A percentile compares a stretch with the other conserved stretches of the same genome.
Conservation (phyloP, 1,284 basidiomycete genomes). For the Wallemia mellicola region DNA sequence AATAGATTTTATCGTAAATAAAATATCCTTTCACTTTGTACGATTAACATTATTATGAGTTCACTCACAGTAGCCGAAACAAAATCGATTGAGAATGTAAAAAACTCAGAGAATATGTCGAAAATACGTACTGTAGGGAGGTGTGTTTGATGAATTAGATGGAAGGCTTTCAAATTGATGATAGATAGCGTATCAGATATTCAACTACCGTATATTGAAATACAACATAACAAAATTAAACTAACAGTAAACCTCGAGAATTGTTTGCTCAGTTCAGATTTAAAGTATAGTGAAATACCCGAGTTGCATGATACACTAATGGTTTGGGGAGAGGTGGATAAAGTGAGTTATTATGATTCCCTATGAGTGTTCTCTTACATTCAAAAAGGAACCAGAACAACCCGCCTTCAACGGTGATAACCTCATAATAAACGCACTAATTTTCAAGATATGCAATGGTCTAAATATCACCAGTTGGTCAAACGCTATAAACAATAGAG, state of each 20-base stretch:
- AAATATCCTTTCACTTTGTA: neutral
- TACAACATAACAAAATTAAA: neutral
- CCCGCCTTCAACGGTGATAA: neutral
- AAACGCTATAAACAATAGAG: neutral
- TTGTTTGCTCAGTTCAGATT: neutral
- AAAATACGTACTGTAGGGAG: neutral
- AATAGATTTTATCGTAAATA: slow-evolving; percentile 6
- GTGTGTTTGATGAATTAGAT: too few species aligned
- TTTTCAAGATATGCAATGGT: neutral
- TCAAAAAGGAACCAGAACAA: neutral
- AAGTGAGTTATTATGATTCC: neutral
- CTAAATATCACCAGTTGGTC: neutral
- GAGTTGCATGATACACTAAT: neutral
- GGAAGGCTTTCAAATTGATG: too few species aligned
- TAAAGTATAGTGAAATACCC: neutral
- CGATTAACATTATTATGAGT: neutral
- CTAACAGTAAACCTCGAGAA: neutral
- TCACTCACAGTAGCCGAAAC: neutral
- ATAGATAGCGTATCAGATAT: neutral
- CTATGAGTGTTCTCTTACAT: neutral
- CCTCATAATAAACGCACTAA: neutral
- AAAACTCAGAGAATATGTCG: neutral
- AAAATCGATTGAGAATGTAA: neutral
- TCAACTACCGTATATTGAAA: neutral
- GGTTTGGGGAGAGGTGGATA: neutral